Evolutionary conservation across 768 basidiomycete genomes (phyloP).

Genomic region (Auricularia sp.): DNA sequence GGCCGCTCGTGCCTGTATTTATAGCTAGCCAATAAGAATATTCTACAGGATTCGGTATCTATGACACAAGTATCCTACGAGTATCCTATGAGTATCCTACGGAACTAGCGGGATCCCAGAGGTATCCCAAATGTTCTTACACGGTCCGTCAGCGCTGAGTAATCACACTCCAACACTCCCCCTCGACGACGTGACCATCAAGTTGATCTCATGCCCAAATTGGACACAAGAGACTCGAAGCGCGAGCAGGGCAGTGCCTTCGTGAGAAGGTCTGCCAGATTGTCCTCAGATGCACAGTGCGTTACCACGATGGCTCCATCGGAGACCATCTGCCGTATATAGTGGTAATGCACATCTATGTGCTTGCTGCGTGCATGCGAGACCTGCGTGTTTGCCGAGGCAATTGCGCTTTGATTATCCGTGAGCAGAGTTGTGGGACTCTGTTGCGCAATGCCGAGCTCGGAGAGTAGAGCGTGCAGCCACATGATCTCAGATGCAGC

Average conservation of each 20-base stretch:
- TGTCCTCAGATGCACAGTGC: conserved; percentile 26
- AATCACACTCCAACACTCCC: neutral
- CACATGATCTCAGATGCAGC: conserved; percentile 10
- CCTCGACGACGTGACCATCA: too few species aligned
- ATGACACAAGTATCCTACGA: too few species aligned
- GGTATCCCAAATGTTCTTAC: too few species aligned
- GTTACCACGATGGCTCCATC: conserved; percentile 16
- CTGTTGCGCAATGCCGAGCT: conserved; percentile 6
- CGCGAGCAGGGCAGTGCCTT: conserved; percentile 22
- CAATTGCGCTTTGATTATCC: conserved; percentile 24
- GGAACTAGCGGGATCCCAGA: too few species aligned
- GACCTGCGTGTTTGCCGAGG: conserved; percentile 18
- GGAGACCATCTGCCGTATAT: conserved; percentile 21
- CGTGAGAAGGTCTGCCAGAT: conserved; percentile 31
- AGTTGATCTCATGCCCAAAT: too few species aligned
- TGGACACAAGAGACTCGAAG: too few species aligned
- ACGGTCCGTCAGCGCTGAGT: neutral
- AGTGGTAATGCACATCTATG: conserved; percentile 29
- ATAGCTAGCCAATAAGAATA: neutral
- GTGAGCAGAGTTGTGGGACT: conserved; percentile 14
- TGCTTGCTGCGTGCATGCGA: conserved; percentile 29
- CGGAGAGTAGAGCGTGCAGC: conserved; percentile 8
- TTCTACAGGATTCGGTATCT: neutral
- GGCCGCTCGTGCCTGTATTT: neutral
- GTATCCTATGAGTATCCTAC: too few species aligned